Base-by-base conservation (phyloP, 768 basidiomycete genomes). In the Suillus luteus region DNA sequence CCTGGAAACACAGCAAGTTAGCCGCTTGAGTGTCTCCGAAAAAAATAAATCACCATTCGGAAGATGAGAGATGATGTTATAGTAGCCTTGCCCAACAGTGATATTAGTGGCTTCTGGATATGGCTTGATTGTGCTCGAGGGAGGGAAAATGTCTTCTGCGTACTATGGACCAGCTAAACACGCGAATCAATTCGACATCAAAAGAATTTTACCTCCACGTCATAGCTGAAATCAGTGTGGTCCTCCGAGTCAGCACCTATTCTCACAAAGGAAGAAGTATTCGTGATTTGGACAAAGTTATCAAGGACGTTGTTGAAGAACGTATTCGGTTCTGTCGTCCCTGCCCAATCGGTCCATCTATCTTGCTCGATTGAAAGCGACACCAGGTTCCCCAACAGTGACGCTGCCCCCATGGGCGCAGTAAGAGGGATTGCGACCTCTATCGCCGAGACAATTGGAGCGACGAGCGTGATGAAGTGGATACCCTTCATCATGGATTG, bases 351-450 rank as follows among this genome's bases (percentile, higher is more conserved):
- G 11, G 79, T 77, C 88, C 88, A 90, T 38, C 85, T 78, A 66
- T 91, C 89, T 72, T 88, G 84, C 68, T 90, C 90, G 60, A 90
- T 83, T 37, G 88, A 90, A 66, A 90, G 83, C 0, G 86, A 87
- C 33, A 90, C 67, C 14, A 88, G 74, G 12, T 83, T 82, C 8
- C 80, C 78, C 9, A 77, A 73, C 1, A 88, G 73, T 1, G 63
- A 62, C 10, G 76, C 70, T 4, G 84, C 78, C 48, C 55, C 65
- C 5, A 68, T 62, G 1, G 83, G 82, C 22, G 79, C 68, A 11
- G 67, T 62, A 44, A 81, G 65, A 10, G 83, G 78, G 24, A 88
- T 69, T 1, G 79, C 66, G 37, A 86, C 78, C 46, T 77, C 48
- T 43, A 68, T 41, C 3, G 64, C 65, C 35, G 46, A 63, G 61